Conservation (phyloP, 345 rosid species). For the Xanthoceras sorbifolium region DNA sequence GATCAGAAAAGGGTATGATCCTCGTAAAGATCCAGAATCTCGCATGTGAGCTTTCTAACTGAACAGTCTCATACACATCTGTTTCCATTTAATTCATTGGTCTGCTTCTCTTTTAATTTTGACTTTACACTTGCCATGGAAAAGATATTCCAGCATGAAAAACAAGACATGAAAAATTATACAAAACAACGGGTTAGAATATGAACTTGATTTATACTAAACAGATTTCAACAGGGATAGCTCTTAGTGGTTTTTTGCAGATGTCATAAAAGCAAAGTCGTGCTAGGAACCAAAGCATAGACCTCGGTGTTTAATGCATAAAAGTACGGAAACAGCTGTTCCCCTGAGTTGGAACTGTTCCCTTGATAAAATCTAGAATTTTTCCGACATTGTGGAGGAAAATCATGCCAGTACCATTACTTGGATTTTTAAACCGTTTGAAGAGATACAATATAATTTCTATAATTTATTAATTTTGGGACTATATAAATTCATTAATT, state of each 20-base stretch:
- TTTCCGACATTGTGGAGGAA: not conserved
- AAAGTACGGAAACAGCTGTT: not conserved
- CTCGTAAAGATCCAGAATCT: constrained; percentile 92
- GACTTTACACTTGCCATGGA: not conserved
- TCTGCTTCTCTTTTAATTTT: not conserved
- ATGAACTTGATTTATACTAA: not conserved
- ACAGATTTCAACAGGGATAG: not conserved
- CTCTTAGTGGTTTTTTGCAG: not conserved
- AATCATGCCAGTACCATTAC: not conserved
- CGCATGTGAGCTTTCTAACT: constrained; percentile 66
- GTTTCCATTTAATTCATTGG: not conserved
- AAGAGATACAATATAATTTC: too few relatives aligned
- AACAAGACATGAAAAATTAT: not conserved
- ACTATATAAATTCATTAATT: too few relatives aligned
- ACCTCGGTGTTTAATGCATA: not conserved
- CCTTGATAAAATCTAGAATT: not conserved
- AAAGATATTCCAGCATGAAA: not conserved
- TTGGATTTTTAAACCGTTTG: not conserved
- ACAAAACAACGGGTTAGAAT: not conserved
- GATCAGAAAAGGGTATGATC: constrained; percentile 98
- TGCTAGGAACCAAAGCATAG: not conserved
- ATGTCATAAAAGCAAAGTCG: not conserved
- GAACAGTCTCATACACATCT: not conserved
- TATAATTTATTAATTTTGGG: too few relatives aligned
- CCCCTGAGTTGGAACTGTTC: not conserved